Conservation (phyloP, 176 grass and related monocot species). For the Aegilops umbellulata region DNA sequence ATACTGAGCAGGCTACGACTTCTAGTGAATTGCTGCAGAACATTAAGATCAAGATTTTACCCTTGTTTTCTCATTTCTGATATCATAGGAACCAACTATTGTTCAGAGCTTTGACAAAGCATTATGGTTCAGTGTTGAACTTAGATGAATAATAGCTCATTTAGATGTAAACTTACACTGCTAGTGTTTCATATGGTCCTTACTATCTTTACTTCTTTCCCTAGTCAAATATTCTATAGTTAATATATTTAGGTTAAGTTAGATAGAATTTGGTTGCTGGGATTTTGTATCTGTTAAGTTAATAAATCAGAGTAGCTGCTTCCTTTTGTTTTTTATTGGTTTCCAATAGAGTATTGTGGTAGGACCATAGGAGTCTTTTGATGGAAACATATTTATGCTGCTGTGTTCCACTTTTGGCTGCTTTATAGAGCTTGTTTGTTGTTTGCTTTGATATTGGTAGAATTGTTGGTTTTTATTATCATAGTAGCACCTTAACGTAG, state of each 20-base stretch:
- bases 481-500: background rate
- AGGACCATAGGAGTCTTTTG: background rate
- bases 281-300: background rate
- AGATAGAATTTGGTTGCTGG: background rate
- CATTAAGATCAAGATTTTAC: background rate
- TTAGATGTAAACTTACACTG: background rate
- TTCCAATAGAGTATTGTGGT: background rate
- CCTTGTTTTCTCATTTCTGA: background rate
- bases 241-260: background rate
- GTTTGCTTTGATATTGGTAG: background rate
- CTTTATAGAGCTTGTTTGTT: background rate
- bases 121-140: background rate
- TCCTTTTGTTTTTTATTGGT: background rate
- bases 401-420: background rate
- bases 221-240: slow-evolving; percentile 1
- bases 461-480: background rate
- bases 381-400: background rate
- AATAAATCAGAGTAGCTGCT: background rate
- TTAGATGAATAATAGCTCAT: background rate
- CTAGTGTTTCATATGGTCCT: background rate
- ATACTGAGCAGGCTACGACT: background rate
- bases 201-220: background rate
- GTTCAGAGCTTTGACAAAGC: background rate
- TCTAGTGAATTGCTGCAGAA: background rate
- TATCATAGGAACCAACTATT: slow-evolving; percentile 9